Percentiles rank a stretch among this genome's conserved stretches.
phyloP scores from a whole-genome alignment of 2,329 filamentous ascomycete species.

The Samsoniella hepiali region DNA sequence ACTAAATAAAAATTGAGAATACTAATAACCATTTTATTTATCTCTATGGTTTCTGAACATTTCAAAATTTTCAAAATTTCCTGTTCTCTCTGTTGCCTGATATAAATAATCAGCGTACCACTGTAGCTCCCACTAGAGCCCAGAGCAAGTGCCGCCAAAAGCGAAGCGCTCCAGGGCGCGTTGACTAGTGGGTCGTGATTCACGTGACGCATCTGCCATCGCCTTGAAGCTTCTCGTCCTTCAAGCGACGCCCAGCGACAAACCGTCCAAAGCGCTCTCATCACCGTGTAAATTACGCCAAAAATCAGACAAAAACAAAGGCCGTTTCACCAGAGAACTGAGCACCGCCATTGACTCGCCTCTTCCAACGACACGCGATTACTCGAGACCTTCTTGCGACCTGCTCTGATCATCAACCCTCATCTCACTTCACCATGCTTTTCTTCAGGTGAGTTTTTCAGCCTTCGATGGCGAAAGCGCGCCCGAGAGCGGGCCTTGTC shows the following conservation, averaged over 20 bases:
- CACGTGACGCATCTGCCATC: constrained; percentile 9
- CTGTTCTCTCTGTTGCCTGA: too few relatives aligned
- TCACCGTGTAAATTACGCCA: background rate
- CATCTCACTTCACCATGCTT: constrained; percentile 35
- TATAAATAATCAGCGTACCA: background rate
- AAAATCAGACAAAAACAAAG: background rate
- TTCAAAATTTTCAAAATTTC: too few relatives aligned
- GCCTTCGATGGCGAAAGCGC: background rate
- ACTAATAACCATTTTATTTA: too few relatives aligned
- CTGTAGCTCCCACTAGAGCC: background rate
- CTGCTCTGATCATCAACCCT: background rate
- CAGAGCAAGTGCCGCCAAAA: background rate
- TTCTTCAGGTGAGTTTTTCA: constrained; percentile 40
- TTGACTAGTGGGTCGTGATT: background rate
- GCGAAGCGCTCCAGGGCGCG: background rate
- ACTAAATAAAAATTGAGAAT: too few relatives aligned
- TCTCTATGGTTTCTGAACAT: too few relatives aligned
- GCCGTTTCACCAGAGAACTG: background rate
- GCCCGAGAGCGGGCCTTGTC: too few relatives aligned
- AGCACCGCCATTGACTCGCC: background rate
- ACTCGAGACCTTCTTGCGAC: background rate
- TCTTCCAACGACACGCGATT: background rate
- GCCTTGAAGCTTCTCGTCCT: background rate
- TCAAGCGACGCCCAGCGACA: background rate
- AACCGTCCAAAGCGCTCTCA: background rate